Percentiles rank a stretch among this genome's conserved stretches.
These are phyloP conservation scores for Plasmodium cynomolgi DNA, from an alignment of 169 alveolate genomes.

Conservation along the genomic window DNA sequence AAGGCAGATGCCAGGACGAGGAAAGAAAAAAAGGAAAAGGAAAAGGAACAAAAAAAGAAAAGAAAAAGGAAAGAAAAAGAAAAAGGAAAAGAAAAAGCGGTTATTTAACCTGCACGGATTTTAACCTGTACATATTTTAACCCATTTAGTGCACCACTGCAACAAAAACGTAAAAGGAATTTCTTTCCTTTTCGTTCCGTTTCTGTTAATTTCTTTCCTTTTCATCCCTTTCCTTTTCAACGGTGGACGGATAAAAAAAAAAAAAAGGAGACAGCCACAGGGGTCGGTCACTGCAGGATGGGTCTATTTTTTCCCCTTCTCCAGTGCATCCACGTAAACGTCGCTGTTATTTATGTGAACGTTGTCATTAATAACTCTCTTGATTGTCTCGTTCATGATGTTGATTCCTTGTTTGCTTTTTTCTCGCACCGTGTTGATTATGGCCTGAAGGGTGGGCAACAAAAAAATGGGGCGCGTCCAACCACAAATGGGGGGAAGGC, in stretches of 20 bases:
- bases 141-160: neutral
- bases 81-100: neutral
- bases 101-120: neutral
- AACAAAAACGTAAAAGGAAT: neutral
- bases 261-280: neutral
- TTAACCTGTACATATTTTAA: neutral
- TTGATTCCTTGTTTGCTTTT: constrained; percentile 59
- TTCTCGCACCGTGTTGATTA: constrained; percentile 24
- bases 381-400: constrained; percentile 43
- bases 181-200: neutral
- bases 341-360: neutral
- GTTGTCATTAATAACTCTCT: constrained; percentile 11
- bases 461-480: too few species aligned
- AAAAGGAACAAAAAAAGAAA: neutral
- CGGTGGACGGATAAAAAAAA: neutral
- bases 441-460: neutral
- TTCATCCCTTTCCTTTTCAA: neutral
- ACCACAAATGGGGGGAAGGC: neutral
- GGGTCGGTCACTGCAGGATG: neutral
- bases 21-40: neutral
- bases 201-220: neutral
- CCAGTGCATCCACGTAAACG: neutral
- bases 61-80: neutral
- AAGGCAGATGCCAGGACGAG: neutral
- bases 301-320: neutral